Evolutionary conservation across 2,329 filamentous ascomycete species (phyloP), one percentile per base, ranked within the genome.

Genomic region (Neofusicoccum laricinum): DNA sequence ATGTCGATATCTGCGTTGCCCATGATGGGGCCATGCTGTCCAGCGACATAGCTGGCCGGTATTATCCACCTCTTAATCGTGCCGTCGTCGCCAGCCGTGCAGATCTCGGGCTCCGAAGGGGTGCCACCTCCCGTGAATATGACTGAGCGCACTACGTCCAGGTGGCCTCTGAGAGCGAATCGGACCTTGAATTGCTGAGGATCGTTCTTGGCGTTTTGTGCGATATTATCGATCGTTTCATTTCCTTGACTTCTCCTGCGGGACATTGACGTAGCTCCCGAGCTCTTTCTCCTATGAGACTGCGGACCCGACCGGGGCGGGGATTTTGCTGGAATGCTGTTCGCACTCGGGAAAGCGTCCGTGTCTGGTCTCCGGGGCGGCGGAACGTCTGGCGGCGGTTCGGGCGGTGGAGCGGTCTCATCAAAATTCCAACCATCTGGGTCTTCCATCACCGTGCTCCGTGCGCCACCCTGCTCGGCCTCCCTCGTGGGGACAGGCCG

Each of bases 11-110:
- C 95, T 32, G 88, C 7, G 25, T 30, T 91, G 58, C 85, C 85
- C 15, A 86, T 30, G 5, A 30, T 84, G 3, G 50, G 40, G 65
- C 84, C 19, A 84, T 84, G 68, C 81, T 85, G 66, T 5, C 62
- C 62, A 61, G 80, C 86, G 64, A 90, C 90, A 68, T 93, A 90
- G 46, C 91, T 89, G 17, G 87, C 86, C 10, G 95, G 95, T 66
- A 99, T 93, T 71, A 96, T 93, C 89, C 96, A 99, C 61, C 95
- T 88, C 78, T 99, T 99, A 75, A 99, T 91, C 71, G 94, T 90
- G 64, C 94, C 94, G 75, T 99, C 95, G 71, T 99, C 95, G 64
- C 94, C 92, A 57, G 91, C 92, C 2, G 94, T 99, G 78, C 94
- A 98, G 62, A 99, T 94, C 77, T 99, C 95, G 1, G 95, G 95